Base-by-base conservation (phyloP, 768 basidiomycete species). In the Agrocybe praecox region DNA sequence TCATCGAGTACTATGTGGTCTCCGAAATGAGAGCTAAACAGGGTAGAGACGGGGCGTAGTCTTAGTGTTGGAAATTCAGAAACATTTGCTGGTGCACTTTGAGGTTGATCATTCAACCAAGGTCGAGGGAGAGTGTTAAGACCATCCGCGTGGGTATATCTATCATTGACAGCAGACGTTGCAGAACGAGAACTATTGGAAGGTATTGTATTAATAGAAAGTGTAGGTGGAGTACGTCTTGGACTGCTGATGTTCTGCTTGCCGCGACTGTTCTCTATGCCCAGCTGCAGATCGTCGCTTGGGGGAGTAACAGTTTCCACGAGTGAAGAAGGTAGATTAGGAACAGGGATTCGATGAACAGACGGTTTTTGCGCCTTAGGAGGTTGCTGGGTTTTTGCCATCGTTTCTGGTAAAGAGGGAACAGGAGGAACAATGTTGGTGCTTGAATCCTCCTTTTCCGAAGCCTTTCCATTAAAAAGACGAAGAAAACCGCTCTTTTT, bases 401-500 rank as follows among this genome's bases (percentile, higher is more conserved):
- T 19, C 24, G 52, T 46, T 51, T 80, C 78, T 5, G 75, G 71
- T 29, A 83, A 63, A 10, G 79, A 68, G 12, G 87, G 87, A 9
- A 90, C 78, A 17, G 89, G 85, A 6, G 85, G 85, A 1, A 81
- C 80, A 8, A 70, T 69, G 5, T 64, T 65, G 55, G 71, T 69
- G 5, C 65, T 67, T 55, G 66, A 72, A 19, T 82, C 78, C 42
- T 82, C 80, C 65, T 71, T 76, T 43, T 85, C 79, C 49, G 78
- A 79, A 33, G 70, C 68, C 65, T 79, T 83, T 18, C 68, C 72
- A 63, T 87, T 84, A 67, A 93, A 92, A 11, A 94, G 72, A 49
- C 88, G 78, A 86, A 93, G 83, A 66, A 94, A 90, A 8, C 81
- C 91, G 60, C 90, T 92, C 69, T 88, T 92, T 76, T 89, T 92